Conservation (phyloP, 2,329 filamentous ascomycete species). For the Aspergillus pseudoglaucus region DNA sequence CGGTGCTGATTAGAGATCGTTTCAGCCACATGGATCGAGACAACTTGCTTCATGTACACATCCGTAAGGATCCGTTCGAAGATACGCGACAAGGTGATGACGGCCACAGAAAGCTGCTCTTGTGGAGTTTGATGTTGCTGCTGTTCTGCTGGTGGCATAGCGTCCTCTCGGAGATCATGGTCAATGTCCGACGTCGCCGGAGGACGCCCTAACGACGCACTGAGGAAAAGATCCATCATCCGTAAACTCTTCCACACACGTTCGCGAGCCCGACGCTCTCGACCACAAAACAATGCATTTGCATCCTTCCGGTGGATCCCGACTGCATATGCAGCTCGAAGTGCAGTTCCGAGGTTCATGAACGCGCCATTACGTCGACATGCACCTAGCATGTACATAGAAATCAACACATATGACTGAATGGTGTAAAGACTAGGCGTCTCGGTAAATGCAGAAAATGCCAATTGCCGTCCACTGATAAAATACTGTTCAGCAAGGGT, state of each 20-base stretch:
- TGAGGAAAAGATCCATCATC: constrained; percentile 47
- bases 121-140: constrained; percentile 15
- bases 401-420: constrained; percentile 47
- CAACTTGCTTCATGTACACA: constrained; percentile 39
- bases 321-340: constrained; percentile 47
- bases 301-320: constrained; percentile 48
- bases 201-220: constrained; percentile 46
- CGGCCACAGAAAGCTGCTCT: constrained; percentile 44
- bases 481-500: constrained; percentile 43
- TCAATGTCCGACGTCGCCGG: constrained; percentile 49
- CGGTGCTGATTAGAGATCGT: constrained; percentile 38
- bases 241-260: constrained; percentile 49
- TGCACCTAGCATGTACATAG: constrained; percentile 47
- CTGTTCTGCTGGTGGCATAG: constrained; percentile 19
- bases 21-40: constrained; percentile 36
- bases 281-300: constrained; percentile 43
- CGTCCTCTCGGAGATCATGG: constrained; percentile 31
- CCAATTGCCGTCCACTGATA: constrained; percentile 38
- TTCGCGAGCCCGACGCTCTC: constrained; percentile 39
- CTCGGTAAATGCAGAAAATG: constrained; percentile 42
- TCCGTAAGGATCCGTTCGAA: constrained; percentile 39
- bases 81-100: constrained; percentile 38
- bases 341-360: constrained; percentile 47
- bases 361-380: constrained; percentile 49
- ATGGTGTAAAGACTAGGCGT: constrained; percentile 47